Evolutionary conservation across 768 basidiomycete genomes (phyloP), one percentile per base, ranked within the genome.

Genomic region (Calocera viscosa): DNA sequence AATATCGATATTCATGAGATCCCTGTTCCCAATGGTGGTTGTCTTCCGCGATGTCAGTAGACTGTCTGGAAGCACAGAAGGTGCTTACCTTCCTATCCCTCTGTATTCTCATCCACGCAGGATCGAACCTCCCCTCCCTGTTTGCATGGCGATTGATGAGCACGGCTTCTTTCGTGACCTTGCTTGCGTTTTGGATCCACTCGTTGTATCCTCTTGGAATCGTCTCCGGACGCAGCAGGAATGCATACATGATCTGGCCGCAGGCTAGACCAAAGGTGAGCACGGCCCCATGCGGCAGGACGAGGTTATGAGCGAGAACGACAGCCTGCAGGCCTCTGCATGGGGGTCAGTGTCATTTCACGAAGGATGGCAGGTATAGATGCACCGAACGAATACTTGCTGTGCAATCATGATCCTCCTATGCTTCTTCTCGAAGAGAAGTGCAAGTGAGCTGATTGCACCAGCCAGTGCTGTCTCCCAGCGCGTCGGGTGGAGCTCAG

Each of bases 391-490:
- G 76, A 95, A 91, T 71, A 94, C 73, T 75, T 94, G 93, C 72
- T 94, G 91, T 0, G 88, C 88, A 69, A 94, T 88, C 19, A 83
- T 82, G 17, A 80, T 76, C 67, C 90, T 79, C 38, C 89, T 75
- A 1, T 81, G 81, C 68, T 78, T 80, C 73, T 84, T 90, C 78
- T 94, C 92, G 74, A 87, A 91, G 73, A 87, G 79, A 47, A 95
- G 84, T 1, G 86, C 86, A 1, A 88, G 67, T 1, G 83, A 85
- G 0, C 89, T 86, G 24, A 91, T 69, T 0, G 86, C 82, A 10
- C 92, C 92, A 1, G 93, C 91, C 19, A 90, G 70, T 0, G 89
- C 82, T 1, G 91, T 84, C 71, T 94, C 86, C 90, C 91, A 94
- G 69, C 84, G 75, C 49, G 83, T 78, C 2, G 88, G 40, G n/a